Evolutionary conservation across 352 stramenopile genomes (phyloP).

Genomic region (Pythium biforme): DNA sequence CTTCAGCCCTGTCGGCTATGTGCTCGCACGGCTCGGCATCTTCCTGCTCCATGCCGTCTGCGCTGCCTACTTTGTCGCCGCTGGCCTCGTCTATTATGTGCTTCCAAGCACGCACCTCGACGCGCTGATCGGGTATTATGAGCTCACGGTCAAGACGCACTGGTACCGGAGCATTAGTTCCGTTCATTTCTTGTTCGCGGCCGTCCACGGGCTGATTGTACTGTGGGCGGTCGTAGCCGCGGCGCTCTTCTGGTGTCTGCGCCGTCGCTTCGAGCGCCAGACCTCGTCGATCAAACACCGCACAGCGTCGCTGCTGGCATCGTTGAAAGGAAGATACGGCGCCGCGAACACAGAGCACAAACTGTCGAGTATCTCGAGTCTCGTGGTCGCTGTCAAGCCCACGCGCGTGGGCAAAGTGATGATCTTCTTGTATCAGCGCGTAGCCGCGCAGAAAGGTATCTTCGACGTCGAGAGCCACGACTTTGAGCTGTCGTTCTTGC

Average conservation of each 20-base stretch:
- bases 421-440: not conserved
- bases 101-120: not conserved
- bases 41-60: conserved; percentile 1
- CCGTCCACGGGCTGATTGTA: not conserved
- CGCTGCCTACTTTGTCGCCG: not conserved
- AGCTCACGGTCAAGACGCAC: not conserved
- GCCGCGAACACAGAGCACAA: not conserved
- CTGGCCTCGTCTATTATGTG: not conserved
- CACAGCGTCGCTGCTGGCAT: not conserved
- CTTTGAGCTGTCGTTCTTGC: conserved; percentile 18
- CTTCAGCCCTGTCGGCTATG: not conserved
- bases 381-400: not conserved
- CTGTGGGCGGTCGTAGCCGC: not conserved
- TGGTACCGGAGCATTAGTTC: not conserved
- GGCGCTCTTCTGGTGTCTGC: not conserved
- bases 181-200: not conserved
- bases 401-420: not conserved
- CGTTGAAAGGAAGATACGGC: not conserved
- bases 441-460: not conserved
- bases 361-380: not conserved
- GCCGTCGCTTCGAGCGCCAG: not conserved
- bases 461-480: conserved; percentile 3
- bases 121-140: not conserved
- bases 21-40: not conserved
- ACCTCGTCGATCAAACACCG: not conserved